Evolutionary conservation across 2,329 filamentous ascomycete genomes (phyloP).

Genomic region (Ascomycota sp.): DNA sequence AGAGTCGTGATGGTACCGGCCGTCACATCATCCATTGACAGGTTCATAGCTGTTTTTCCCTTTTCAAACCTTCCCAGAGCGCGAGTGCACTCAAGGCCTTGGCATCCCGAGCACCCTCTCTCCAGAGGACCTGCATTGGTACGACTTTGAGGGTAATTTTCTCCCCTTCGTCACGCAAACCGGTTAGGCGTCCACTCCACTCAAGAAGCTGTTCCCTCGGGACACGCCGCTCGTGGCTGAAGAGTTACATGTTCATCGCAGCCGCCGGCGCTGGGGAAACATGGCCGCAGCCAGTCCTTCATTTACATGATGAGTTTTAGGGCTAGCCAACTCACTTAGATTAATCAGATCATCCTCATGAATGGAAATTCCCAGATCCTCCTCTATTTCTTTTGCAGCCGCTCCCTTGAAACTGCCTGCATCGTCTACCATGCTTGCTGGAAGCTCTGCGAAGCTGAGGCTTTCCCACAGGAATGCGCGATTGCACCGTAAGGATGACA

Average conservation of each 20-base stretch:
- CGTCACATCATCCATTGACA: too few species aligned
- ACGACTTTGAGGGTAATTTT: slow-evolving; percentile 42
- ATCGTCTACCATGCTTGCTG: slow-evolving; percentile 37
- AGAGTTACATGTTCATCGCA: slow-evolving; percentile 41
- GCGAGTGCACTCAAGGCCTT: slow-evolving; percentile 40
- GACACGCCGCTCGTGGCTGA: slow-evolving; percentile 32
- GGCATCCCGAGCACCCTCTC: slow-evolving; percentile 32
- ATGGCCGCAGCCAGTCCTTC: slow-evolving; percentile 25
- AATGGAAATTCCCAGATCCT: slow-evolving; percentile 37
- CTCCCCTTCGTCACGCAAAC: slow-evolving; percentile 35
- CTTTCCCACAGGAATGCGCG: slow-evolving; percentile 33
- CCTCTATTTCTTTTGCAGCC: slow-evolving; percentile 38
- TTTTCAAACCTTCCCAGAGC: slow-evolving; percentile 33
- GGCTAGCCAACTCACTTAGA: slow-evolving; percentile 28
- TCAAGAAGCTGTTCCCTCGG: slow-evolving; percentile 26
- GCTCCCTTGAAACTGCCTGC: slow-evolving; percentile 32
- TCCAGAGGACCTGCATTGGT: slow-evolving; percentile 34
- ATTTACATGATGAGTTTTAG: slow-evolving; percentile 7
- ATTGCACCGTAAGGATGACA: slow-evolving; percentile 38
- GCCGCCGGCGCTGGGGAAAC: slow-evolving; percentile 36
- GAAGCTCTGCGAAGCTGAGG: slow-evolving; percentile 33
- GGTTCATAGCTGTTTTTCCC: too few species aligned
- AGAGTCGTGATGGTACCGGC: too few species aligned
- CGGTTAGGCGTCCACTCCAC: slow-evolving; percentile 37
- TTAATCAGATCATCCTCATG: slow-evolving; percentile 23